phyloP scores from a whole-genome alignment of 805 yeast genomes.

The Saccharomycopsis synnaedendra region DNA sequence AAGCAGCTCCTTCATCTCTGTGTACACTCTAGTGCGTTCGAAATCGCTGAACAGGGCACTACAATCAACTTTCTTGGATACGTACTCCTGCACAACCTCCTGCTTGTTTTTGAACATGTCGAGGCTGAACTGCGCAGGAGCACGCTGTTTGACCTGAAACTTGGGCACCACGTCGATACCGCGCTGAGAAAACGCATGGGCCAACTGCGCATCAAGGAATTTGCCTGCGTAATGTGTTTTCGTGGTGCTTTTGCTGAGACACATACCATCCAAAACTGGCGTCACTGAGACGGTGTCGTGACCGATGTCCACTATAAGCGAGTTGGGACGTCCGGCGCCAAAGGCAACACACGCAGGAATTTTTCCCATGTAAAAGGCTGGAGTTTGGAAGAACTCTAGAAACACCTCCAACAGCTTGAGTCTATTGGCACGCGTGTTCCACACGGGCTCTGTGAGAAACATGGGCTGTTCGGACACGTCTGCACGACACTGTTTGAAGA shows the following conservation, averaged over 20 bases:
- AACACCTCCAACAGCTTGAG: constrained; percentile 59
- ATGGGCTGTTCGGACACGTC: constrained; percentile 62
- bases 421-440: constrained; percentile 64
- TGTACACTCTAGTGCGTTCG: constrained; percentile 43
- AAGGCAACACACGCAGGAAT: constrained; percentile 83
- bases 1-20: constrained; percentile 68
- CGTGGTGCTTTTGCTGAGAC: constrained; percentile 55
- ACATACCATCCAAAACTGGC: constrained; percentile 76
- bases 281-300: constrained; percentile 69
- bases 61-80: neutral
- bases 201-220: constrained; percentile 28
- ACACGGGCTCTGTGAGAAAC: constrained; percentile 75
- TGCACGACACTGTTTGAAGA: constrained; percentile 40
- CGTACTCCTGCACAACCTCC: neutral
- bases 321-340: constrained; percentile 80
- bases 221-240: constrained; percentile 68
- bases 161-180: constrained; percentile 30
- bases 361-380: constrained; percentile 73
- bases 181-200: constrained; percentile 15
- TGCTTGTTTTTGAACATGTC: constrained; percentile 6
- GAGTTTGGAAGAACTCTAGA: constrained; percentile 57
- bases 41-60: constrained; percentile 37
- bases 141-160: constrained; percentile 41
- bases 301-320: constrained; percentile 78
- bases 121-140: constrained; percentile 17